phyloP scores from a whole-genome alignment of 768 basidiomycete genomes.

The Suillus tomentosus region DNA sequence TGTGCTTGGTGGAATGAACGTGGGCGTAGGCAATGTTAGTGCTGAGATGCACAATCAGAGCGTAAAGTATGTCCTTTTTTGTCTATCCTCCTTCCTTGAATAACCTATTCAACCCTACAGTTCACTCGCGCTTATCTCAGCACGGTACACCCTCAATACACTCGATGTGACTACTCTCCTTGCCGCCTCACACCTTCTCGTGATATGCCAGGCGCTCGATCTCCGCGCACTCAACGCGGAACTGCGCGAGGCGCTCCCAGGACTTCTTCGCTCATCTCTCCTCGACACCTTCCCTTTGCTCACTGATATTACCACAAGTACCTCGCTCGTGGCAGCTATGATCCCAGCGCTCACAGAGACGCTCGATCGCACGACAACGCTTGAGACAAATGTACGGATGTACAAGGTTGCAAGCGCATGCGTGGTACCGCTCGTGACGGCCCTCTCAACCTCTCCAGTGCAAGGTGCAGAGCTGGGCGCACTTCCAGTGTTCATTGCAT shows the following conservation, averaged over 20 bases:
- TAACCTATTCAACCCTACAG: constrained; percentile 34
- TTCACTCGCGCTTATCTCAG: constrained; percentile 83
- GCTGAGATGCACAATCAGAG: constrained; percentile 95
- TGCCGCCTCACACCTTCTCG: constrained; percentile 74
- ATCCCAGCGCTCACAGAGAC: constrained; percentile 44
- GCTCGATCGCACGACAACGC: constrained; percentile 66
- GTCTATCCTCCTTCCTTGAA: neutral
- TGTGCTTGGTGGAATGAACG: constrained; percentile 70
- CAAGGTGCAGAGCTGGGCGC: constrained; percentile 22
- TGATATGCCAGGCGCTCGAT: constrained; percentile 83
- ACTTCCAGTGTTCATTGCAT: constrained; percentile 26
- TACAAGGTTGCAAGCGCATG: constrained; percentile 64
- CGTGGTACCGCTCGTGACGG: constrained; percentile 63
- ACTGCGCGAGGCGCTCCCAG: constrained; percentile 42
- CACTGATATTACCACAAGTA: neutral
- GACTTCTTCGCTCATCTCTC: constrained; percentile 19
- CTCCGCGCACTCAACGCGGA: constrained; percentile 74
- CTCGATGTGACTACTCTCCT: constrained; percentile 78
- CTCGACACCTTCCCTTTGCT: constrained; percentile 4
- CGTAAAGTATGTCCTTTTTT: constrained; percentile 65
- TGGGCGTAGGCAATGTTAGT: constrained; percentile 81
- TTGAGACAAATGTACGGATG: constrained; percentile 76
- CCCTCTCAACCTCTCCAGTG: constrained; percentile 17
- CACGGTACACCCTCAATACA: constrained; percentile 75
- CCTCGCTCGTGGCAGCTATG: constrained; percentile 31